phyloP scores from a whole-genome alignment of 305 asterid species.

The Fraxinus paxiana region DNA sequence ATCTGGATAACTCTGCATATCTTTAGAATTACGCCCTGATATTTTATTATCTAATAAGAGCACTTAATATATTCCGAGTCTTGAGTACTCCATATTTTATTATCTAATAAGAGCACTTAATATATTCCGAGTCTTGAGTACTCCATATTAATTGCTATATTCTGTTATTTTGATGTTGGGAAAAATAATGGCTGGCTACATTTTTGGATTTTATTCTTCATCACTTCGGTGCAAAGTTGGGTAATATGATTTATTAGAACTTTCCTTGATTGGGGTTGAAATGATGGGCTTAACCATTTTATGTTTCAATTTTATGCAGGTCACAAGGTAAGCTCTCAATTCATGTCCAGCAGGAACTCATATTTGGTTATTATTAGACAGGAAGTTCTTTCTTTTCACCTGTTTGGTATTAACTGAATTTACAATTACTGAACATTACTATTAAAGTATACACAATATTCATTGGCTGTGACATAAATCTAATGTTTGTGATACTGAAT shows the following conservation, averaged over 20 bases:
- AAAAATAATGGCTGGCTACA: constrained; percentile 3
- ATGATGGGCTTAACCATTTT: constrained; percentile 20
- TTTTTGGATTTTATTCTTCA: constrained; percentile 12
- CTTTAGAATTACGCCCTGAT: background rate
- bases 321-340: constrained; percentile 61
- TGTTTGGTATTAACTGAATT: constrained; percentile 9
- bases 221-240: constrained; percentile 3
- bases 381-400: constrained; percentile 25
- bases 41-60: too few relatives aligned
- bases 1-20: constrained; percentile 7
- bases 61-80: too few relatives aligned
- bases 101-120: too few relatives aligned
- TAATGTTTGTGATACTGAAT: background rate
- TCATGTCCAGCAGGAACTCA: constrained; percentile 34
- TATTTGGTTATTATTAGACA: constrained; percentile 28
- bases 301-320: constrained; percentile 53
- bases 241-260: constrained; percentile 17
- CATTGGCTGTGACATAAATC: background rate
- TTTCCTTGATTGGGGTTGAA: constrained; percentile 13
- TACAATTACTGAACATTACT: constrained; percentile 6
- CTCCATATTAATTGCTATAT: background rate
- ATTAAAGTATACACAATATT: background rate
- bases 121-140: too few relatives aligned
- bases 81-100: background rate
- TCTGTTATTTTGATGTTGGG: background rate